phyloP scores from a whole-genome alignment of 129 eudicot species.

The Artemisia annua region DNA sequence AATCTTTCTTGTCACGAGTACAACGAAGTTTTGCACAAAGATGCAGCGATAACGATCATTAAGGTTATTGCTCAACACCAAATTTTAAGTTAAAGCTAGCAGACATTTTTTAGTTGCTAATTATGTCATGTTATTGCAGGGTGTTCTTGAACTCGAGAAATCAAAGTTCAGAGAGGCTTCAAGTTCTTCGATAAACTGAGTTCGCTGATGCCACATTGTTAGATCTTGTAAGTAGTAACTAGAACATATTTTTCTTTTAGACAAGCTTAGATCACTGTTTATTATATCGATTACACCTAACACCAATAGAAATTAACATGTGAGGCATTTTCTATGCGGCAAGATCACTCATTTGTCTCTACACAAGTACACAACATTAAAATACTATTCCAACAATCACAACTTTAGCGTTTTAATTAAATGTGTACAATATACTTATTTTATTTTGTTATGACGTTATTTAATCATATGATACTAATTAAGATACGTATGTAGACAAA shows the following conservation, averaged over 20 bases:
- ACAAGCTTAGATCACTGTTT: too few relatives aligned
- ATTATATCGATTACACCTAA: too few relatives aligned
- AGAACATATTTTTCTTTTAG: neutral
- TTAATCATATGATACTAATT: too few relatives aligned
- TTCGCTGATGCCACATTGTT: neutral
- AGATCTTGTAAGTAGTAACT: neutral
- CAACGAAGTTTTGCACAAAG: slow-evolving; percentile 94
- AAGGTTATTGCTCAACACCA: slow-evolving; percentile 49
- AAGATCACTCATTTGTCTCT: too few relatives aligned
- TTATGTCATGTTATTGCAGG: slow-evolving; percentile 46
- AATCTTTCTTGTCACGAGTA: slow-evolving; percentile 77
- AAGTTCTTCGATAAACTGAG: slow-evolving; percentile 8
- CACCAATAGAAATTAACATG: too few relatives aligned
- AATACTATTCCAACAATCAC: too few relatives aligned
- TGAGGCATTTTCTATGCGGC: too few relatives aligned
- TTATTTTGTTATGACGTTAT: too few relatives aligned
- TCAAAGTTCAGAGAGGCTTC: slow-evolving; percentile 20
- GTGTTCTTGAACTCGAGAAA: slow-evolving; percentile 56
- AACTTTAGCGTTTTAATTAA: too few relatives aligned
- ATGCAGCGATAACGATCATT: slow-evolving; percentile 84
- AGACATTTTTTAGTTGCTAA: neutral
- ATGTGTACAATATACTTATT: too few relatives aligned
- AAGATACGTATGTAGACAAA: too few relatives aligned
- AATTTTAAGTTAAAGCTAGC: neutral
- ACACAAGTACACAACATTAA: too few relatives aligned